Evolutionary conservation across 768 basidiomycete species (phyloP).

Genomic region (Russula sp.): DNA sequence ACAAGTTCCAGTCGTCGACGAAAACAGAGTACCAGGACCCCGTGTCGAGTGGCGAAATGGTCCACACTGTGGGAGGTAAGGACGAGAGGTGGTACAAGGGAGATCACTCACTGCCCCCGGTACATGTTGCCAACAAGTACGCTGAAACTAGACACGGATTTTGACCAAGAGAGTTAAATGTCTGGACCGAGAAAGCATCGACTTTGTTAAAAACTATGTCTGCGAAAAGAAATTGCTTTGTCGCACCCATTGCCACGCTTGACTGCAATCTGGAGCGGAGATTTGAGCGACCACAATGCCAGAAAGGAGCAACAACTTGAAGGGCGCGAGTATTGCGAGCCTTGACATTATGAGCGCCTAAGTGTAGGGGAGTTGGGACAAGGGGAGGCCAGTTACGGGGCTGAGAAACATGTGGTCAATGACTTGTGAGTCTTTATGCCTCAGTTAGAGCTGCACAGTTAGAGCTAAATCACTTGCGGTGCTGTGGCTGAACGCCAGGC

Average conservation of each 20-base stretch:
- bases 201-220: neutral
- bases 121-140: conserved; percentile 8
- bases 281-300: neutral
- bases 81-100: neutral
- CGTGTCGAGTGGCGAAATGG: neutral
- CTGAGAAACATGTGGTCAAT: neutral
- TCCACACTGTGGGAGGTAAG: neutral
- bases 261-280: conserved; percentile 1
- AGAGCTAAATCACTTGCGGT: too few species aligned
- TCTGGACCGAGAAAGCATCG: neutral
- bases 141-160: conserved; percentile 10
- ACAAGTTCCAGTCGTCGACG: neutral
- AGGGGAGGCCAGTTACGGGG: neutral
- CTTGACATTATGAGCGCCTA: neutral
- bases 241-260: conserved; percentile 1
- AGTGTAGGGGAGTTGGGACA: neutral
- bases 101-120: neutral
- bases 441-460: neutral
- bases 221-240: neutral
- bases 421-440: too few species aligned
- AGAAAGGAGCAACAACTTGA: neutral
- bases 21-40: neutral
- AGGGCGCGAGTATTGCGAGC: neutral
- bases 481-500: too few species aligned
- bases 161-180: conserved; percentile 8